Evolutionary conservation across 768 basidiomycete genomes (phyloP).

Genomic region (Atractiella rhizophila): DNA sequence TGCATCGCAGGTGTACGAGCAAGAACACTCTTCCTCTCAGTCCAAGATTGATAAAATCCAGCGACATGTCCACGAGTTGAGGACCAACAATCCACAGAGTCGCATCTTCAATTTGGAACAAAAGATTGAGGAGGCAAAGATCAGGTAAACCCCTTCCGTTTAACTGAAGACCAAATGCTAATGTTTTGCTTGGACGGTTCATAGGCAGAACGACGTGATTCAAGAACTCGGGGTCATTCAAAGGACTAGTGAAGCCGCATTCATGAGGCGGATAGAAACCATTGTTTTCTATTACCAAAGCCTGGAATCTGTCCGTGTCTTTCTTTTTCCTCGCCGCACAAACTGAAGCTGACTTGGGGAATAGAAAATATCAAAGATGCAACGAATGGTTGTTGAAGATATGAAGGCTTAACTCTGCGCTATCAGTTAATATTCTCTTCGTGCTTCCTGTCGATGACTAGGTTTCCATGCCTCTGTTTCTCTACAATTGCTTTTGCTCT

Average conservation of each 20-base stretch:
- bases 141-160: conserved; percentile 6
- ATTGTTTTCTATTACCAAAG: conserved; percentile 10
- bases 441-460: too few relatives aligned
- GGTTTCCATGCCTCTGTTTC: too few relatives aligned
- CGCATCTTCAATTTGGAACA: conserved; percentile 10
- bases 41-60: conserved; percentile 11
- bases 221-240: conserved; percentile 9
- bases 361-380: too few relatives aligned
- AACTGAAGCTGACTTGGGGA: too few relatives aligned
- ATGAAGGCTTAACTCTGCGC: too few relatives aligned
- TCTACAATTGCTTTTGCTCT: too few relatives aligned
- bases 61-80: conserved; percentile 9
- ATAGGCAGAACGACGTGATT: conserved; percentile 2
- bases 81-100: conserved; percentile 7
- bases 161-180: neutral
- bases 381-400: too few relatives aligned
- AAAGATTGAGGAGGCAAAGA: conserved; percentile 10
- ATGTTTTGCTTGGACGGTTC: neutral
- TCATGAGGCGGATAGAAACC: conserved; percentile 11
- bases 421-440: too few relatives aligned
- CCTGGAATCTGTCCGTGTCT: too few relatives aligned
- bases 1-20: neutral
- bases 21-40: neutral
- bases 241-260: conserved; percentile 8
- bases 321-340: too few relatives aligned